phyloP scores from a whole-genome alignment of 1,284 basidiomycete species.

The Pyrrhoderma noxium region DNA sequence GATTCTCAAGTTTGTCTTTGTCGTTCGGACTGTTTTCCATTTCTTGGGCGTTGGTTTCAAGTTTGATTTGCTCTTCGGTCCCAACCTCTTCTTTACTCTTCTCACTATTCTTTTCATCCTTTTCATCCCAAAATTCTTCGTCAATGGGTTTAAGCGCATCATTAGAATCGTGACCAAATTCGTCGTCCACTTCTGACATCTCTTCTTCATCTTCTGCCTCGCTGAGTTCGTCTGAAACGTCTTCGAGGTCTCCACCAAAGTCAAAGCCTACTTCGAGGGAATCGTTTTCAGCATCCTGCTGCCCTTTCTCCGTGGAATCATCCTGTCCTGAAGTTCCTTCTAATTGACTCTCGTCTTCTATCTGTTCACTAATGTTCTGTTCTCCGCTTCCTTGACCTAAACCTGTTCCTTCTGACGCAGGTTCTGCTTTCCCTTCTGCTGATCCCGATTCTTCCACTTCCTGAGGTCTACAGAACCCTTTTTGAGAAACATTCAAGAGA shows the following conservation, averaged over 20 bases:
- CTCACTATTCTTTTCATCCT: constrained; percentile 20
- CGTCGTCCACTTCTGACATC: constrained; percentile 27
- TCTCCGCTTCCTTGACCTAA: constrained; percentile 80
- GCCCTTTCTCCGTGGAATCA: constrained; percentile 52
- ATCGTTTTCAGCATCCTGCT: constrained; percentile 62
- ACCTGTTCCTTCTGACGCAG: constrained; percentile 66
- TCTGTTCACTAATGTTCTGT: constrained; percentile 87
- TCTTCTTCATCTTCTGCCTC: constrained; percentile 27
- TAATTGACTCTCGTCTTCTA: constrained; percentile 92
- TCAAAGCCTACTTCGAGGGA: constrained; percentile 52
- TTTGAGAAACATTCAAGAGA: constrained; percentile 66
- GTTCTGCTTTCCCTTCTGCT: constrained; percentile 45
- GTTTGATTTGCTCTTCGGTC: not conserved
- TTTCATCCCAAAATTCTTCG: constrained; percentile 30
- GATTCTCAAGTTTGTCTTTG: no score
- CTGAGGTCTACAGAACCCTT: constrained; percentile 90
- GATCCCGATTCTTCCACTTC: constrained; percentile 51
- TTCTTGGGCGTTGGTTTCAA: not conserved
- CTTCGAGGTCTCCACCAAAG: constrained; percentile 76
- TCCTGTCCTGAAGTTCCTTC: constrained; percentile 78
- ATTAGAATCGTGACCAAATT: constrained; percentile 33
- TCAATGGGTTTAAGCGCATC: constrained; percentile 38
- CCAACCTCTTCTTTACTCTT: constrained; percentile 25
- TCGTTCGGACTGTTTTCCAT: not conserved
- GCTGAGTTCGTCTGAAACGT: constrained; percentile 45